Base-by-base conservation (phyloP, 2,329 filamentous ascomycete genomes). In the Talaromyces sp. region DNA sequence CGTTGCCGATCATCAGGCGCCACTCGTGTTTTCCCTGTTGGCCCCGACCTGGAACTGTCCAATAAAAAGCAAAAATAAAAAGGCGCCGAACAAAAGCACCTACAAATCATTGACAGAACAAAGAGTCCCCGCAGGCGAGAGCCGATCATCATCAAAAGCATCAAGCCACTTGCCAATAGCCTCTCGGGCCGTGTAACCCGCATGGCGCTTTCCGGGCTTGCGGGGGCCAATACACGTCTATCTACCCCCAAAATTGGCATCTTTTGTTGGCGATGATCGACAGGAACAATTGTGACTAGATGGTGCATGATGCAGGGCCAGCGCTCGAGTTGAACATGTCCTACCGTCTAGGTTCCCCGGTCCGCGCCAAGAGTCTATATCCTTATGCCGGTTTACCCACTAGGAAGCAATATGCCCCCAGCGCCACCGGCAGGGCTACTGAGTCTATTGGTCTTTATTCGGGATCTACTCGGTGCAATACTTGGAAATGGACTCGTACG, bases 281-380 rank as follows among this genome's bases (percentile, higher is more conserved):
- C 51, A 55, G 51, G 55, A 17, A 55, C 48, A 30, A 5, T 22
- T 41, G 16, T 27, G 35, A 44, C 22, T 36, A 37, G 44, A 13
- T 24, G 39, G 42, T 35, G 24, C 24, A 51, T 46, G 35, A 48
- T 49, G 36, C 51, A 54, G 44, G 33, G 16, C 14, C 35, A 20
- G 22, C 9, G 22, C 8, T 41, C 33, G 14, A n/a, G 43, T 49
- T 51, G 52, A 52, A 50, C 52, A 44, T 45, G 49, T 50, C 27
- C 46, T 11, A 48, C 45, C n/a, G 13, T 36, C 9, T 13, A 39
- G 36, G 16, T 39, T 19, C 6, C 36, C 17, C 13, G 17, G 9
- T 19, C n/a, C 6, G n/a, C 13, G 32, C 32, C 32, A 35, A 35
- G 32, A 11, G 14, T 4, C n/a, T n/a, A n/a, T 6, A 35, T 9